A percentile compares a stretch with the other conserved stretches of the same genome.
These are phyloP conservation scores for Thermothelomyces thermophilus DNA, from an alignment of 2,329 filamentous ascomycete species.

Conservation along the genomic window DNA sequence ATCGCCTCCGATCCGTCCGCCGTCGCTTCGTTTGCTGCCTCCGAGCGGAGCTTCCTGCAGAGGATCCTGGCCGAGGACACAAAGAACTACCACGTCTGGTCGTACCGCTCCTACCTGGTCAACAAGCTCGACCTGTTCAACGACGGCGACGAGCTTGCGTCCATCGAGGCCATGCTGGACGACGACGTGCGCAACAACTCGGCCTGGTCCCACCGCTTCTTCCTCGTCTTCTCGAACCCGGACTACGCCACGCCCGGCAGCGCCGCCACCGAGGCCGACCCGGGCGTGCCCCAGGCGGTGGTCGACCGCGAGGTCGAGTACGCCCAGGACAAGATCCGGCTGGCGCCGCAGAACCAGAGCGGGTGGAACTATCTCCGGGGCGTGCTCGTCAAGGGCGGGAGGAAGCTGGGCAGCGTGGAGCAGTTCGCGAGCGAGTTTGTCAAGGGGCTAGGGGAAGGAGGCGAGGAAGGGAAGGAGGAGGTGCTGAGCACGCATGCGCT, in stretches of 20 bases:
- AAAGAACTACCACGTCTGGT: slow-evolving; percentile 99
- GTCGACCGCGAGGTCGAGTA: slow-evolving; percentile 71
- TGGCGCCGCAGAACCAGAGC: slow-evolving; percentile 89
- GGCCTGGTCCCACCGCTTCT: slow-evolving; percentile 96
- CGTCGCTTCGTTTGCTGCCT: slow-evolving; percentile 51
- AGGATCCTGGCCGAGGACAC: slow-evolving; percentile 77
- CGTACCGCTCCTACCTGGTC: slow-evolving; percentile 72
- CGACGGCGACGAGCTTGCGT: slow-evolving; percentile 55
- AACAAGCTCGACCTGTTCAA: slow-evolving; percentile 61
- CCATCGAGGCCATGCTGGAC: slow-evolving; percentile 65
- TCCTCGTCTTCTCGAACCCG: slow-evolving; percentile 71
- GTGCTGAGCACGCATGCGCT: slow-evolving; percentile 60
- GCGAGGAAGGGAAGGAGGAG: slow-evolving; percentile 42
- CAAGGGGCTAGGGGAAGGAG: slow-evolving; percentile 37
- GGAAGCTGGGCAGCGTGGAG: slow-evolving; percentile 40
- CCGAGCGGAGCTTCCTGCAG: slow-evolving; percentile 69
- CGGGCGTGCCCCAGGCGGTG: slow-evolving; percentile 52
- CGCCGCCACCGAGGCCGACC: slow-evolving; percentile 46
- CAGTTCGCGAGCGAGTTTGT: slow-evolving; percentile 48
- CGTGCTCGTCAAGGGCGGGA: slow-evolving; percentile 60
- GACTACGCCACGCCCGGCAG: slow-evolving; percentile 40
- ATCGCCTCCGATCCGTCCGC: slow-evolving; percentile 54
- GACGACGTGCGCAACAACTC: slow-evolving; percentile 91
- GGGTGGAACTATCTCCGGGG: slow-evolving; percentile 89
- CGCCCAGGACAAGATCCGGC: slow-evolving; percentile 62